phyloP scores from a whole-genome alignment of 163 green algal genomes.

The Scenedesmus sp. region DNA sequence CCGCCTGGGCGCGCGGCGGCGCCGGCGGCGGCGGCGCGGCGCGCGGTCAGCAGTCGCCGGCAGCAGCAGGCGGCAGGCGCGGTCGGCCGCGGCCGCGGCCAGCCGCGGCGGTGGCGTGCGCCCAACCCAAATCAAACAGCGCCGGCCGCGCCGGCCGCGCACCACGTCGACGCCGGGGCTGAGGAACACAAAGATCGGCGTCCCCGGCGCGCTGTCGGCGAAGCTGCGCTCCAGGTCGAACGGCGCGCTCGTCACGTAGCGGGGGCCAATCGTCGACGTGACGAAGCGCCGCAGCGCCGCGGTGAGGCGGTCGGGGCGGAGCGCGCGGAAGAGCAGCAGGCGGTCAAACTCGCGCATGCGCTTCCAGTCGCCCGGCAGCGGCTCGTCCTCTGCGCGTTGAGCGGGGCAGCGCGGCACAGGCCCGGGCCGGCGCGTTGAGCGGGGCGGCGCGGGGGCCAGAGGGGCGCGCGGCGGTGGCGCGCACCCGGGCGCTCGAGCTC shows the following conservation, averaged over 20 bases:
- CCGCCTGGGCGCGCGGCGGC: conserved; percentile 50
- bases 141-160: background rate
- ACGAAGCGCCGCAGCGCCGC: conserved; percentile 88
- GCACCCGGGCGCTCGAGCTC: conserved; percentile 82
- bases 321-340: conserved; percentile 83
- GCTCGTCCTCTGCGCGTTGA: conserved; percentile 89
- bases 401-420: no score
- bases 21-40: no score
- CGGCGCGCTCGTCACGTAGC: conserved; percentile 77
- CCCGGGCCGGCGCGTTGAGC: background rate
- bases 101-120: background rate
- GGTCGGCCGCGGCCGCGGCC: background rate
- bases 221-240: conserved; percentile 83
- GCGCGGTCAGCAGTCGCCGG: no score
- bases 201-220: conserved; percentile 69
- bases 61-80: background rate
- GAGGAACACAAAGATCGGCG: conserved; percentile 94
- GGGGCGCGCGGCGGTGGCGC: no score
- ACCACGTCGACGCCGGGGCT: conserved; percentile 91
- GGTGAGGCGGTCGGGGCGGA: conserved; percentile 89
- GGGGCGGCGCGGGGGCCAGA: no score
- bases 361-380: conserved; percentile 94
- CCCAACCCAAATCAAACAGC: background rate
- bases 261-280: conserved; percentile 66
- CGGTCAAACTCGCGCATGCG: conserved; percentile 88